A percentile compares a stretch with the other conserved stretches of the same genome.
phyloP scores from a whole-genome alignment of 768 basidiomycete species.

The Arthromyces matolae region DNA sequence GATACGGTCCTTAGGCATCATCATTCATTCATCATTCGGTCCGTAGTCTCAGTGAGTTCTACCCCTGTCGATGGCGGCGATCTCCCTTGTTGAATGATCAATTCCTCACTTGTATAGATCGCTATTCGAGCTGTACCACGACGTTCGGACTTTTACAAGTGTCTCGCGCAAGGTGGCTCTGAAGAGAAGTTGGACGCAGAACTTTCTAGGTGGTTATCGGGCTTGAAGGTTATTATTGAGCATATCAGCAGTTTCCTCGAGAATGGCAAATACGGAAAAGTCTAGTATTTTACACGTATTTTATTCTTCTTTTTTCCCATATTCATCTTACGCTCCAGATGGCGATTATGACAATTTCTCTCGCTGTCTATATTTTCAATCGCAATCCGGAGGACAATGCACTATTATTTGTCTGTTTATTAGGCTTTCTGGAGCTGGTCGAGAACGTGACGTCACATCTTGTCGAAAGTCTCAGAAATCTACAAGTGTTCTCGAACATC shows the following conservation, averaged over 20 bases:
- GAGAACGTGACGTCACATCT: too few relatives aligned
- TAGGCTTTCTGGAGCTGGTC: too few relatives aligned
- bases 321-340: too few relatives aligned
- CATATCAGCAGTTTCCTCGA: conserved; percentile 52
- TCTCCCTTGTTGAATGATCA: conserved; percentile 12
- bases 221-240: conserved; percentile 48
- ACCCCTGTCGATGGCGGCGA: neutral
- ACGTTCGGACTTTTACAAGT: conserved; percentile 58
- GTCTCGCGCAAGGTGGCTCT: conserved; percentile 58
- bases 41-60: conserved; percentile 53
- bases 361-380: too few relatives aligned
- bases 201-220: conserved; percentile 57
- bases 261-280: conserved; percentile 48
- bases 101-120: conserved; percentile 30
- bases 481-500: too few relatives aligned
- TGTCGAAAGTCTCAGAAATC: too few relatives aligned
- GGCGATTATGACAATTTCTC: too few relatives aligned
- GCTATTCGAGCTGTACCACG: conserved; percentile 60
- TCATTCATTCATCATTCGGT: conserved; percentile 64
- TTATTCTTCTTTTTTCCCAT: too few relatives aligned
- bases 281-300: conserved; percentile 27
- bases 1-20: conserved; percentile 65
- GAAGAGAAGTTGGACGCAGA: conserved; percentile 50
- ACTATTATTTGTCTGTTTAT: too few relatives aligned
- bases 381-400: too few relatives aligned